Base-by-base conservation (phyloP, 495 filamentous ascomycete genomes). In the Glarea lozoyensis region DNA sequence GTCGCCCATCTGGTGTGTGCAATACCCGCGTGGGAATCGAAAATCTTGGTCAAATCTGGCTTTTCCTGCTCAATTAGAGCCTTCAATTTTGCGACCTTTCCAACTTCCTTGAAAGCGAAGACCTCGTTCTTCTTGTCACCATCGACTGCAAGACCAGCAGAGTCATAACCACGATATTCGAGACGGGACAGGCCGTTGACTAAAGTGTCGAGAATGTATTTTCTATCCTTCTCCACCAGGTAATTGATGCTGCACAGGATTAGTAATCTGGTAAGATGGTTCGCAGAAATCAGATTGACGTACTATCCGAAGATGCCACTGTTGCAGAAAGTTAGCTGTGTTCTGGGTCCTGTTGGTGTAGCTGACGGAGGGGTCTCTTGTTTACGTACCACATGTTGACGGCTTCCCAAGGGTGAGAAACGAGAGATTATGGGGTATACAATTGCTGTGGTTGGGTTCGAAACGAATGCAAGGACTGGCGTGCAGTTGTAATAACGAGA, bases 111-210 rank as follows among this genome's bases (percentile, higher is more conserved):
- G 76, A 86, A 97, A 19, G 93, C 89, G 54, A 85, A 78, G 49
- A 98, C 88, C 70, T 95, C 86, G 49, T 94, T 89, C 73, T 94
- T 94, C 76, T 94, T 96, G 78, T 97, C 84, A 46, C 93, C 92
- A 65, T 98, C 93, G 45, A 98, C 74, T 51, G 89, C 92, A 46
- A 98, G 71, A 64, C 92, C 92, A 46, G 92, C 93, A 46, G 90
- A 96, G 63, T 98, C 92, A 63, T 98, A 97, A 42, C 89, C 89
- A 59, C 89, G 85, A 66, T 96, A 96, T 65, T 96, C 89, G 51
- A 95, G 80, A 15, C 55, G 48, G 13, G 54, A 45, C 20, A 57
- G 45, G 27, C 92, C 92, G 73, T 95, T 94, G 61, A 97, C 86
- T 49, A 98, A 78, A 29, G 89, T 96, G 55, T 94, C 82, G 58